Base-by-base conservation (phyloP, 106 monocot genomes). In the Alisma plantagoaquatica region DNA sequence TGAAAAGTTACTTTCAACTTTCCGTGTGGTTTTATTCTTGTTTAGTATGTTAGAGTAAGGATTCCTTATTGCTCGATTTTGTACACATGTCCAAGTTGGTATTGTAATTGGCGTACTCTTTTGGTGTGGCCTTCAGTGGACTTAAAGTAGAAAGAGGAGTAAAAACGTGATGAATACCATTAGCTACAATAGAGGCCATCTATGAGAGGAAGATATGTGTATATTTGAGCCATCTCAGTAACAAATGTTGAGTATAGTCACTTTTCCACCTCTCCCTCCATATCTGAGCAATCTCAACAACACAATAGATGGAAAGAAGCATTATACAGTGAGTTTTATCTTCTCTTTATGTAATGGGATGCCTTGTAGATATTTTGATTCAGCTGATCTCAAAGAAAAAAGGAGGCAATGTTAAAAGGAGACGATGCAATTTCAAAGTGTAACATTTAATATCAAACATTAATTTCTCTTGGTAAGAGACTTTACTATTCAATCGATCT, bases 61-160 rank as follows among this genome's bases (percentile, higher is more conserved):
- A 46, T 74, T 81, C 43, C 54, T 53, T 29, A 96, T 78, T 10
- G 81, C 81, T 8, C 96, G 67, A 64, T 96, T 96, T 23, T 89
- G 55, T 31, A 96, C 81, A 28, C 89, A 96, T 2, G 75, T 49
- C 96, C 96, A 96, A 46, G 89, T 85, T 6, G 96, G 96, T 57
- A 96, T 96, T 16, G 96, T 96, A 65, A 84, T 96, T 29, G 96
- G 89, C 96, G 89, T 81, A 68, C 89, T 89, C 60, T 96, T 89
- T 2, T 88, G 56, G 72, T 58, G 69, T 96, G 96, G 10, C 96
- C 88, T 49, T 96, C 96, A 29, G 96, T 96, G 53, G 96, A 96
- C 60, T 96, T 96, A 60, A 96, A 96, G 68, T 89, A 96, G 71
- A 84, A 96, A 44, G 78, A 76, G 43, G 73, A 57, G 10, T 81